These are phyloP conservation scores for Cryptococcus sp. DNA, from an alignment of 1,284 basidiomycete genomes.

Conservation along the genomic window DNA sequence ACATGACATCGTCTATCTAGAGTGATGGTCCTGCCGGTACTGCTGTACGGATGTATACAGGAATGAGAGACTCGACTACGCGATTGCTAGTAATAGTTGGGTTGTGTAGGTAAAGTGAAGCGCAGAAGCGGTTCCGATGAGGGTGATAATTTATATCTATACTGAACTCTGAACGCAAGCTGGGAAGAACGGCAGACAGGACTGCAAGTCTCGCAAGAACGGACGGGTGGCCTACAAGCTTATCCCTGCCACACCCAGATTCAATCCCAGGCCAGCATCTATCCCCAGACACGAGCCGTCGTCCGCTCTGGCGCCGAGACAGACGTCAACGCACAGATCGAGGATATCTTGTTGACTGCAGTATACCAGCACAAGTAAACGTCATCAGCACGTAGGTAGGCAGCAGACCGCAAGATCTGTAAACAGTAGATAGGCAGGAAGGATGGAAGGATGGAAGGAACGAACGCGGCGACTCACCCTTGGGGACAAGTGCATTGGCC, in stretches of 20 bases:
- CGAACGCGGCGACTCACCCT: conserved; percentile 10
- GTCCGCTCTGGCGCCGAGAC: conserved; percentile 12
- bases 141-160: no score
- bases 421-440: not conserved
- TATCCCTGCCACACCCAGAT: conserved; percentile 8
- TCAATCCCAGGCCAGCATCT: conserved; percentile 5
- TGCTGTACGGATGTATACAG: no score
- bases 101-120: no score
- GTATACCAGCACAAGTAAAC: not conserved
- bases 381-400: not conserved
- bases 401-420: not conserved
- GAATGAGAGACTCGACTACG: no score
- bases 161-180: no score
- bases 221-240: not conserved
- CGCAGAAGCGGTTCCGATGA: no score
- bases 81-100: no score
- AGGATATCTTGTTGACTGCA: conserved; percentile 11
- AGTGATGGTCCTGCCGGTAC: no score
- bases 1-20: no score
- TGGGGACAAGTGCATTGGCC: conserved; percentile 22
- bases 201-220: not conserved
- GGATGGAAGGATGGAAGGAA: not conserved
- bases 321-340: conserved; percentile 15
- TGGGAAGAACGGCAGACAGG: not conserved
- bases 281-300: conserved; percentile 7